These are phyloP conservation scores for Filobasidium wieringae DNA, from an alignment of 768 basidiomycete species.

Conservation along the genomic window DNA sequence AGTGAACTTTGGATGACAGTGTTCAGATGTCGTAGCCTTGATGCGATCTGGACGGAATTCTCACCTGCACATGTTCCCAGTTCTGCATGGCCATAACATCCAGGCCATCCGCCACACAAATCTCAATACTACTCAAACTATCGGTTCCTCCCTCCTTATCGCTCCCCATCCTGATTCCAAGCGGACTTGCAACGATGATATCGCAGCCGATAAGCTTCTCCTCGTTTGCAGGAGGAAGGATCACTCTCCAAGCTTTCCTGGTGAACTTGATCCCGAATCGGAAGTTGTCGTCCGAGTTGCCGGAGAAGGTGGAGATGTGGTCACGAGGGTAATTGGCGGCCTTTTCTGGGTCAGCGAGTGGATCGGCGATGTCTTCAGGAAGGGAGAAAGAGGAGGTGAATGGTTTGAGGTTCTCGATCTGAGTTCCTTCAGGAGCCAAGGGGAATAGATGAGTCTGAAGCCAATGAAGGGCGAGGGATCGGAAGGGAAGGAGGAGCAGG, in stretches of 20 bases:
- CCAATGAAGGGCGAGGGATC: constrained; percentile 75
- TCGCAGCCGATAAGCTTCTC: constrained; percentile 77
- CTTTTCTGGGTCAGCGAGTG: constrained; percentile 43
- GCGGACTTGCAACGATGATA: constrained; percentile 80
- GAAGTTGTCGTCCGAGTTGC: constrained; percentile 96
- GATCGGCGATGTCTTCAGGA: constrained; percentile 67
- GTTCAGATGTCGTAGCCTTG: too few relatives aligned
- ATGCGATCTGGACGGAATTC: constrained; percentile 17
- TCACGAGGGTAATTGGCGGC: constrained; percentile 66
- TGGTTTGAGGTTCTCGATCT: constrained; percentile 76
- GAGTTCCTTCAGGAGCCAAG: constrained; percentile 57
- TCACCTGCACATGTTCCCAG: constrained; percentile 92
- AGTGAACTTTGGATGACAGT: constrained; percentile 78
- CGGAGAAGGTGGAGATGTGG: constrained; percentile 84
- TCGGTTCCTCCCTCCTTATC: constrained; percentile 92
- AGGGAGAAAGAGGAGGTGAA: constrained; percentile 73
- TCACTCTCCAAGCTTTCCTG: constrained; percentile 57
- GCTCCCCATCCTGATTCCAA: constrained; percentile 78
- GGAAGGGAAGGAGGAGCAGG: constrained; percentile 84
- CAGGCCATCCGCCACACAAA: constrained; percentile 81
- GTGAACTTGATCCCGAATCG: constrained; percentile 85
- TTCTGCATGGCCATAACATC: constrained; percentile 96
- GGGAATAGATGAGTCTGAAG: constrained; percentile 60
- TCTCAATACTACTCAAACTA: constrained; percentile 84
- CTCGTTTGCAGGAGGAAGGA: constrained; percentile 36